Evolutionary conservation across 129 eudicot genomes (phyloP), one percentile per base, ranked within the genome.

Genomic region (Saposhnikovia divaricata): DNA sequence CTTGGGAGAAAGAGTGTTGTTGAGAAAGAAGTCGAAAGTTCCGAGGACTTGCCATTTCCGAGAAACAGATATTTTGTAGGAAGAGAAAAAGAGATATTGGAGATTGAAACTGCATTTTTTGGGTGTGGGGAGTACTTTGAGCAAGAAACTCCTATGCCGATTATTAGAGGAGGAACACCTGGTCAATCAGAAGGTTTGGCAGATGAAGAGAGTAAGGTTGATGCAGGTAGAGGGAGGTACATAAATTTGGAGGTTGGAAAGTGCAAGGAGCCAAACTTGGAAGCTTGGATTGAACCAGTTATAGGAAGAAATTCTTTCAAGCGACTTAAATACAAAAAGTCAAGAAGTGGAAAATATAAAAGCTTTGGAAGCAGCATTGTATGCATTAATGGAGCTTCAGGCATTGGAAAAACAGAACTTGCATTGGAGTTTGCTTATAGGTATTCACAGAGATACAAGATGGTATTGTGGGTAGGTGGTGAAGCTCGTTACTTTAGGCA

Each of bases 401-500:
- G 98, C 63, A 78, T 89, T 53, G 98, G 98, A 39, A 93, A 93
- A 76, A 93, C 98, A 9, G 97, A 93, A 84, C 82, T 93, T 9
- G 98, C 97, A 8, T 77, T 91, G 81, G 98, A 93, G 85, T 93
- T 91, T 80, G 98, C 98, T 59, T 84, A 88, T 84, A 86, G 91
- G 47, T 86, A 82, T 81, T 84, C 87, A 15, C 97, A 89, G 48
- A 84, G 98, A 63, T 93, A 93, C 88, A 93, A 88, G 82, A 89
- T 89, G 98, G 97, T 93, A 16, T 86, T 93, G 71, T 93, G 98
- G 98, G 90, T 91, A 11, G 93, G 98, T 13, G 98, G 98, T 0
- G 98, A 93, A 83, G 91, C 93, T 66, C 86, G 86, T 45, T 87
- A 86, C 79, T 89, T 93, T 80, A 86, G 97, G 81, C 98, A 93